Percentiles rank a stretch among this genome's conserved stretches.
Conservation (phyloP, 345 rosid genomes). For the Citrus maxima region DNA sequence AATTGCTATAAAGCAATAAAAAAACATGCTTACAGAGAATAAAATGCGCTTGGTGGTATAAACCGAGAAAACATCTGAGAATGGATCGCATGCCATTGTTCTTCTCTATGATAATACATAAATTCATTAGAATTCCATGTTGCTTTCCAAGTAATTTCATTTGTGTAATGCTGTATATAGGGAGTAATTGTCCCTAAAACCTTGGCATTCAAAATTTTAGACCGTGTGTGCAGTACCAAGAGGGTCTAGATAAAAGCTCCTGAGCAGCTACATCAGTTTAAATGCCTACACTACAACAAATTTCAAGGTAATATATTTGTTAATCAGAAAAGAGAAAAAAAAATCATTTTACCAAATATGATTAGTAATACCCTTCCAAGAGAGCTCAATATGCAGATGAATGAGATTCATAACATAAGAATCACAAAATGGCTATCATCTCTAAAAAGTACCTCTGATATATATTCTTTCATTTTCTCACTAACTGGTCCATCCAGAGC, state of each 20-base stretch:
- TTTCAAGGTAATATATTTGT: background rate
- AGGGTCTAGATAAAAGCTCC: background rate
- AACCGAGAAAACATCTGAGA: background rate
- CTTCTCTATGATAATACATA: background rate
- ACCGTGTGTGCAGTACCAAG: background rate
- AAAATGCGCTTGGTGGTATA: background rate
- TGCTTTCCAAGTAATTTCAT: background rate
- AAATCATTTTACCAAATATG: background rate
- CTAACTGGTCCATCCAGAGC: slow-evolving; percentile 64
- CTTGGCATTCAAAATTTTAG: background rate
- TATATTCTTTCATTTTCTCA: slow-evolving; percentile 62
- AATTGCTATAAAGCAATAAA: background rate
- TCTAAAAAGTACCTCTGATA: slow-evolving; percentile 58
- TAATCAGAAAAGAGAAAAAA: background rate
- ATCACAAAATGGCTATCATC: background rate
- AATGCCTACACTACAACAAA: background rate
- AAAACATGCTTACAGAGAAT: background rate
- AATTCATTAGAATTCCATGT: background rate
- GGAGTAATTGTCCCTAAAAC: background rate
- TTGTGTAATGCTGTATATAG: background rate
- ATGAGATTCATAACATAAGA: background rate
- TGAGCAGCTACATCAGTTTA: background rate
- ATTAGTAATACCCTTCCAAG: background rate
- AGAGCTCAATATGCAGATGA: background rate
- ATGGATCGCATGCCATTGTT: background rate